These are phyloP conservation scores for Elsinoe australis DNA, from an alignment of 2,329 filamentous ascomycete species.

Conservation along the genomic window DNA sequence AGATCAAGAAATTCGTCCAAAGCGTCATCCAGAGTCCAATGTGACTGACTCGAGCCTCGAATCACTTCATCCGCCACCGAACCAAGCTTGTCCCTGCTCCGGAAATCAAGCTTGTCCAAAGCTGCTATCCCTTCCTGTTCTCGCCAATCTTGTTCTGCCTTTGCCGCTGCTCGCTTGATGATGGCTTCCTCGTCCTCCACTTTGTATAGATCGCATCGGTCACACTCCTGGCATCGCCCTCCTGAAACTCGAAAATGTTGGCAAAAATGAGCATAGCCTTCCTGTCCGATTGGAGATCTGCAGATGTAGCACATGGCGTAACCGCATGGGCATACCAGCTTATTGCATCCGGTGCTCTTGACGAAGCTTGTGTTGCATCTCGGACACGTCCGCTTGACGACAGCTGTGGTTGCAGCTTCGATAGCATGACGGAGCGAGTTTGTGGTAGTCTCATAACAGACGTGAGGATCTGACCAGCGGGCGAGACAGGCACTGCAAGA, in stretches of 20 bases:
- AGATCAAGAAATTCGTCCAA: conserved; percentile 24
- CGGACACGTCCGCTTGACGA: conserved; percentile 90
- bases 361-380: conserved; percentile 87
- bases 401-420: conserved; percentile 86
- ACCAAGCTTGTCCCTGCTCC: conserved; percentile 9
- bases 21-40: conserved; percentile 21
- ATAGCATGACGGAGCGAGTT: conserved; percentile 80
- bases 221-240: conserved; percentile 67
- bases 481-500: conserved; percentile 81
- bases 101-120: conserved; percentile 17
- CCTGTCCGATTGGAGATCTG: conserved; percentile 52
- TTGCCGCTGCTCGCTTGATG: conserved; percentile 35
- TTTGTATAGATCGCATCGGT: conserved; percentile 46
- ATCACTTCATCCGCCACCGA: conserved; percentile 24
- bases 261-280: conserved; percentile 91
- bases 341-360: conserved; percentile 92
- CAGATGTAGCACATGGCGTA: conserved; percentile 99
- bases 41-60: conserved; percentile 18
- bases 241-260: conserved; percentile 87
- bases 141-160: conserved; percentile 41
- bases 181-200: conserved; percentile 42
- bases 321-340: conserved; percentile 88
- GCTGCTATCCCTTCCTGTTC: conserved; percentile 29
- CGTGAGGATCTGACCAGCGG: conserved; percentile 78
- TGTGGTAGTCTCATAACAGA: conserved; percentile 77